Conservation (phyloP, 306 rosid genomes). For the Cucurbita ficifolia region DNA sequence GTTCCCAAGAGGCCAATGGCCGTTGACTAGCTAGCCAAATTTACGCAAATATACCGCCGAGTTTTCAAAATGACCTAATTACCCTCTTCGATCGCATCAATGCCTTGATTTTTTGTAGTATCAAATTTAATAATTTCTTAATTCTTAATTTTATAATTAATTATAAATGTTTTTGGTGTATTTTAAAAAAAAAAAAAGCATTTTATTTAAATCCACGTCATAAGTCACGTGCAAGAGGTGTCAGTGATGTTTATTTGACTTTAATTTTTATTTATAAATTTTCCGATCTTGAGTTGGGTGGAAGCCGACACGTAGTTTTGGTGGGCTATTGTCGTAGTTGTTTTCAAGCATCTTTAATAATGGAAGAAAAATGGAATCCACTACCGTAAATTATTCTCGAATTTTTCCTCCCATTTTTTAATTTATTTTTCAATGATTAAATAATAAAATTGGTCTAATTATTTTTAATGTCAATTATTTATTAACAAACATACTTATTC, state of each 20-base stretch:
- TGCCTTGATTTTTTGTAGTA: too few relatives aligned
- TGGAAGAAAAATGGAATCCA: background rate
- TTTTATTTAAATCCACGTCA: background rate
- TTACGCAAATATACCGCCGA: background rate
- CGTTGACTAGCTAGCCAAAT: background rate
- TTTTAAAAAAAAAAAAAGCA: background rate
- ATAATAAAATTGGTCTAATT: too few relatives aligned
- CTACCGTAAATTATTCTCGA: background rate
- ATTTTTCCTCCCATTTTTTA: background rate
- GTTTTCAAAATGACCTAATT: background rate
- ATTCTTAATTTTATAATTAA: too few relatives aligned
- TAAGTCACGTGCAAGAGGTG: slow-evolving; percentile 2
- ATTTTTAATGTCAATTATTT: background rate
- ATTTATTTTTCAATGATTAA: background rate
- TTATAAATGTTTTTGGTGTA: background rate
- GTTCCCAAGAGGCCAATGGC: background rate
- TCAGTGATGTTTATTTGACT: background rate
- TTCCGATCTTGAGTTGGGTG: background rate
- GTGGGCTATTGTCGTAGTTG: background rate
- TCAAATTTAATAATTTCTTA: too few relatives aligned
- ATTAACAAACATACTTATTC: background rate
- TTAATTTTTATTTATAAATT: too few relatives aligned
- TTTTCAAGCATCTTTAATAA: slow-evolving; percentile 1
- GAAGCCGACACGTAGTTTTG: slow-evolving; percentile 1
- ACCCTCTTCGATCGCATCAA: background rate